Evolutionary conservation across 352 stramenopile species (phyloP), one percentile per base, ranked within the genome.

Genomic region (Pythium dissotocum): DNA sequence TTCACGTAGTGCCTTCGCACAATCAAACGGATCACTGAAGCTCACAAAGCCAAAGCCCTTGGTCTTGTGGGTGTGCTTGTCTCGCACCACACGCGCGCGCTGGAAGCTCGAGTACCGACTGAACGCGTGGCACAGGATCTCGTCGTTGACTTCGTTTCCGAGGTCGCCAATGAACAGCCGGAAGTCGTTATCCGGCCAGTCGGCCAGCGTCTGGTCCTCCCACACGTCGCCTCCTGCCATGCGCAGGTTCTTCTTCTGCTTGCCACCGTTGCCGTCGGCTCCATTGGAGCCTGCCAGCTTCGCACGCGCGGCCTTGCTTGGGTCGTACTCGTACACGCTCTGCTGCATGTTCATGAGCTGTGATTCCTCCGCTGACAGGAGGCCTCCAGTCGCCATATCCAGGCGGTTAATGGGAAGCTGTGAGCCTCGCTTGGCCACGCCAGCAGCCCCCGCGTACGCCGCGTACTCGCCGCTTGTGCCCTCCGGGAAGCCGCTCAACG

Each of bases 111-210:
- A 62, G 63, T 90, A 96, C 53, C 77, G 75, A 18, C 71, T 69
- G 64, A 96, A 96, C 42, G 81, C 85, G 53, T 96, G 88, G 21
- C 79, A 73, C 14, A 96, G 68, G 52, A 97, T 67, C 66, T 97
- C 78, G 67, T 98, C 90, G 53, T 83, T 96, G 9, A 98, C 85
- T 66, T 98, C 95, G 58, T 97, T 97, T 58, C 91, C 90, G 35
- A 99, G 65, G 61, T 99, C 96, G 26, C 97, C 97, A 35, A 97
- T 94, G 72, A 99, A 99, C 16, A 99, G 76, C 2, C 96, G 90
- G 76, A 98, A 98, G 74, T 99, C 96, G 74, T 98, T 98, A 21
- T 97, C 89, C 0, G 96, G 96, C 95, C 95, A 99, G 61, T 99
- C 92, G 6, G 82, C 80, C 18, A 99, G 78, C 28, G 93, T 98